A percentile compares a stretch with the other conserved stretches of the same genome.
These are phyloP conservation scores for Ostreobium quekettii DNA, from an alignment of 139 green algal species.

Conservation along the genomic window DNA sequence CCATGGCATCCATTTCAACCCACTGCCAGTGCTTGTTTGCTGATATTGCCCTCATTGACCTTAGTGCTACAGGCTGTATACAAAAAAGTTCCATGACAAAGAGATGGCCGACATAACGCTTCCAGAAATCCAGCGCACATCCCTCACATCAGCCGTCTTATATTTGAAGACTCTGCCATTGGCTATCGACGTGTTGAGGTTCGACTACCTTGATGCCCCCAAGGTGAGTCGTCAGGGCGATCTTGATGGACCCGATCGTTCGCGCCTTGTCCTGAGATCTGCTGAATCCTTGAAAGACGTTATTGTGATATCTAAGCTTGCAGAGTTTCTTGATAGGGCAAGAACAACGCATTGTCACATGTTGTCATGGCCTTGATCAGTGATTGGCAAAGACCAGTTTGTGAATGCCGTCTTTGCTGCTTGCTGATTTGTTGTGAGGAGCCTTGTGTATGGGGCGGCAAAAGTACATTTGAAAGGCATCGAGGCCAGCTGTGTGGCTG, in stretches of 20 bases:
- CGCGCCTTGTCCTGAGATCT: too few relatives aligned
- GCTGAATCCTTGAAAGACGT: too few relatives aligned
- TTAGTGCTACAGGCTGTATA: slow-evolving; percentile 93
- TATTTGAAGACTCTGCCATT: slow-evolving; percentile 83
- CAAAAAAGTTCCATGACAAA: slow-evolving; percentile 57
- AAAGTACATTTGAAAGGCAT: neutral
- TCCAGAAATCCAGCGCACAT: slow-evolving; percentile 90
- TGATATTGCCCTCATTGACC: slow-evolving; percentile 16
- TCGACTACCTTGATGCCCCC: slow-evolving; percentile 91
- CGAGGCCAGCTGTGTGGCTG: too few relatives aligned
- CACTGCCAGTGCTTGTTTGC: slow-evolving; percentile 3
- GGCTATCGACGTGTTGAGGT: slow-evolving; percentile 78
- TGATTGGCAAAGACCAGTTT: too few relatives aligned
- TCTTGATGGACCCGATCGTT: too few relatives aligned
- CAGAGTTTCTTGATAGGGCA: too few relatives aligned
- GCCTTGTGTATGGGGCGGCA: neutral
- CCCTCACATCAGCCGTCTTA: slow-evolving; percentile 71
- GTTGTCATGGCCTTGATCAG: too few relatives aligned
- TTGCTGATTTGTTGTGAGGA: neutral
- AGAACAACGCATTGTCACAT: too few relatives aligned
- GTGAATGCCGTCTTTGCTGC: too few relatives aligned
- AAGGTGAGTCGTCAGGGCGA: too few relatives aligned
- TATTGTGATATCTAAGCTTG: too few relatives aligned
- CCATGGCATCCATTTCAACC: neutral
- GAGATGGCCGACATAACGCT: slow-evolving; percentile 69